phyloP scores from a whole-genome alignment of 2,329 filamentous ascomycete genomes.

The Claviceps pusilla region DNA sequence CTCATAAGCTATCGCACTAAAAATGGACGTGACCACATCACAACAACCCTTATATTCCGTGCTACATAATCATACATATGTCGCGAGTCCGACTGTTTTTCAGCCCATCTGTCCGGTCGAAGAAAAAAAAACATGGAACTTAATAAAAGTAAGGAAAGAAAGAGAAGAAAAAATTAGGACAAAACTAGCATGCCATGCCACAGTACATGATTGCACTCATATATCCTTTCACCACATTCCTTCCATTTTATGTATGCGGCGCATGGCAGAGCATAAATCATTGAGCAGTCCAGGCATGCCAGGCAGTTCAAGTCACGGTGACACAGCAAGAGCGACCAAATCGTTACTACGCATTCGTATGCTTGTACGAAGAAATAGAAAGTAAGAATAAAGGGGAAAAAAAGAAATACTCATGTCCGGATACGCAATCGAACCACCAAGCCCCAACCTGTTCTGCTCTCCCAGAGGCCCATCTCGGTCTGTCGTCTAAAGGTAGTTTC shows the following conservation, averaged over 20 bases:
- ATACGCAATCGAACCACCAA: conserved; percentile 23
- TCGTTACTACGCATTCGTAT: background rate
- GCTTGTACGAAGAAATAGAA: background rate
- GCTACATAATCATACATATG: too few species aligned
- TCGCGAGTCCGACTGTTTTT: background rate
- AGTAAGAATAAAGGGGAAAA: background rate
- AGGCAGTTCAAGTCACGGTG: background rate
- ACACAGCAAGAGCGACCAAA: background rate
- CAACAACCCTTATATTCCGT: too few species aligned
- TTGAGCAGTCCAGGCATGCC: too few species aligned
- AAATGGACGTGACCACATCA: too few species aligned
- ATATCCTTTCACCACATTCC: too few species aligned
- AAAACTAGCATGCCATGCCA: too few species aligned
- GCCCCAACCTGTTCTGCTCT: conserved; percentile 34
- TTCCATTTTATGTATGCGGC: too few species aligned
- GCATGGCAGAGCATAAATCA: too few species aligned
- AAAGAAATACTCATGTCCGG: background rate
- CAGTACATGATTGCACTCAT: background rate
- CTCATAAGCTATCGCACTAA: background rate
- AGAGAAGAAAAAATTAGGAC: too few species aligned
- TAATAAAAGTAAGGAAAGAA: too few species aligned
- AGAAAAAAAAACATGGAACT: background rate
- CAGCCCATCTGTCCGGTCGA: background rate
- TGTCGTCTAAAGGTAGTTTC: conserved; percentile 36
- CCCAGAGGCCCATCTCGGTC: conserved; percentile 37